phyloP scores from a whole-genome alignment of 2,329 filamentous ascomycete species.

The Aspergillus aculeatinus region DNA sequence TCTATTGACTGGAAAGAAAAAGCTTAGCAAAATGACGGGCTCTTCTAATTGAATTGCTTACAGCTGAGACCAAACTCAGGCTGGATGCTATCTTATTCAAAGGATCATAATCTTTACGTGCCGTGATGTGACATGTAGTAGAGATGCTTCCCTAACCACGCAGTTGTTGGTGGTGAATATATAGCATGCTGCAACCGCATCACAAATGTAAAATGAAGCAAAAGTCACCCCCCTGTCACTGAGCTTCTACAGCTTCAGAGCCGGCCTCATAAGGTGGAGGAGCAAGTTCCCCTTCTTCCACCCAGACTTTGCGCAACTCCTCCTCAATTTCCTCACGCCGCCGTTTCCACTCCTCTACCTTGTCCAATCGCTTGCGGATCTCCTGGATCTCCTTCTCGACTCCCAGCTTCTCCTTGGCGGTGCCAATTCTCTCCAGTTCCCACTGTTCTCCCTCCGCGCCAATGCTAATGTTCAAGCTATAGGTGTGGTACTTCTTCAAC shows the following conservation, averaged over 20 bases:
- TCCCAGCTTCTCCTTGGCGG: conserved; percentile 85
- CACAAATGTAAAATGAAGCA: too few relatives aligned
- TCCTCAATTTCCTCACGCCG: conserved; percentile 76
- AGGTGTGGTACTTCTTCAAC: conserved; percentile 93
- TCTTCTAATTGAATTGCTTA: too few relatives aligned
- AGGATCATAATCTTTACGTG: not conserved
- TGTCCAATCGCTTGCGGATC: conserved; percentile 72
- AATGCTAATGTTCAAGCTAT: conserved; percentile 79
- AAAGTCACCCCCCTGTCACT: not conserved
- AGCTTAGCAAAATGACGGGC: too few relatives aligned
- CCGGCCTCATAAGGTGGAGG: conserved; percentile 37
- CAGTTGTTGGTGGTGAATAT: not conserved
- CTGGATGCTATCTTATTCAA: not conserved
- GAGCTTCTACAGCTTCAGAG: conserved; percentile 10
- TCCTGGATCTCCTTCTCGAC: conserved; percentile 90
- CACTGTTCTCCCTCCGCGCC: conserved; percentile 82
- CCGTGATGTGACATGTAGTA: too few relatives aligned
- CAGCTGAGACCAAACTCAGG: too few relatives aligned
- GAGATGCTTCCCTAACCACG: not conserved
- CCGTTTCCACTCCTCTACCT: conserved; percentile 81
- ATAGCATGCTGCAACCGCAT: too few relatives aligned
- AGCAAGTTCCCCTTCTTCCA: conserved; percentile 46
- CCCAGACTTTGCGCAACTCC: conserved; percentile 69
- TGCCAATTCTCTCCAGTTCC: conserved; percentile 92
- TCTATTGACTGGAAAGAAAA: not conserved